Evolutionary conservation across 2,329 filamentous ascomycete species (phyloP), one percentile per base, ranked within the genome.

Genomic region (Paecilomyces sp.): DNA sequence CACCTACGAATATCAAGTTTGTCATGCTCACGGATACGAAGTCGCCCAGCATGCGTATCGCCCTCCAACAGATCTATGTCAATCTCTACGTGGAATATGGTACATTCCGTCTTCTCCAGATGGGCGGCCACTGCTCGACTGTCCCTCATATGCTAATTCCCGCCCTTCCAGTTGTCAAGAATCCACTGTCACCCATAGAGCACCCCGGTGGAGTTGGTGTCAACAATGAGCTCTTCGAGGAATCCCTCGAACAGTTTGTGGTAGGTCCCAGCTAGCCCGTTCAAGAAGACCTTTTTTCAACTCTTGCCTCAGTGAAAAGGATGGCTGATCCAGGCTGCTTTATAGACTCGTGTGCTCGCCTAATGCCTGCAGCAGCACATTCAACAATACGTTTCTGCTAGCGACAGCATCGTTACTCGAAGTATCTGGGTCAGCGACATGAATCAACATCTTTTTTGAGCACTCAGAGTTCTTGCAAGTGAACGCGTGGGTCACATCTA

Each of bases 71-170:
- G 82, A 97, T 99, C 63, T 99, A 97, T 75, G 95, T 97, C 60
- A 97, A 96, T 74, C 84, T 97, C 25, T 99, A 94, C 79, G 93
- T 99, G 18, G 94, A 99, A 79, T 99, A 94, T 70, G 88, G 89
- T 91, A 75, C 15, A 68, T 68, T 52, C 5, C 0, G n/a, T 47
- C 41, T 22, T n/a, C 4, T 41, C 15, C 36, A 41, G 3, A 41
- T n/a, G 13, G 36, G n/a, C 36, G 15, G 18, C 18, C n/a, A 18
- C 8, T 41, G 36, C 36, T 41, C 13, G 36, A n/a, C 12, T 6
- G n/a, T n/a, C 18, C 2, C n/a, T 18, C n/a, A 5, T 6, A 7
- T 31, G 25, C 28, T 15, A 53, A 18, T 31, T 9, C n/a, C 9
- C 34, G 67, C 51, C 65, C 59, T 54, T 28, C n/a, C 36, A 78